These are phyloP conservation scores for Polyporus tsugae DNA, from an alignment of 1,284 basidiomycete species.

Conservation along the genomic window DNA sequence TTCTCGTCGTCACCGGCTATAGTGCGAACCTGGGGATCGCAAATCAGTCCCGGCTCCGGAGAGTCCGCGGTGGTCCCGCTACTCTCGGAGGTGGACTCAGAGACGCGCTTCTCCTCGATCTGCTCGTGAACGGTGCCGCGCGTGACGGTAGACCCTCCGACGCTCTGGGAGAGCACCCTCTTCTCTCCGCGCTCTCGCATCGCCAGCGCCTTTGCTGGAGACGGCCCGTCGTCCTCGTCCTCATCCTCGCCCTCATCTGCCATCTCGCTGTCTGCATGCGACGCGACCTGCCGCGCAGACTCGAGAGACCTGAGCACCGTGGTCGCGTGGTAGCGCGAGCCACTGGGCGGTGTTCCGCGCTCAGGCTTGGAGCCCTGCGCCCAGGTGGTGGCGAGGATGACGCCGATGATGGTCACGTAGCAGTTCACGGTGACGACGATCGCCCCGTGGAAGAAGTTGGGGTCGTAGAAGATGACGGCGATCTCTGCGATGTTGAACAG, in stretches of 20 bases:
- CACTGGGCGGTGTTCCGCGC: not conserved
- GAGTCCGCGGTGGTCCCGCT: not conserved
- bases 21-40: not conserved
- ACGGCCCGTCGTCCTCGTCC: not conserved
- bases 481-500: conserved; percentile 39
- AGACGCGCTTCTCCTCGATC: conserved; percentile 1
- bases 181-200: not conserved
- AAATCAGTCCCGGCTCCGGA: not conserved
- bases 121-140: not conserved
- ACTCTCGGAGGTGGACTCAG: not conserved
- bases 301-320: not conserved
- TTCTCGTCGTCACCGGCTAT: not conserved
- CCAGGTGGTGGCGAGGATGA: conserved; percentile 7
- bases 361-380: conserved; percentile 1
- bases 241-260: not conserved
- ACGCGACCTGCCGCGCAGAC: not conserved
- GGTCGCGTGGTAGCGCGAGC: not conserved
- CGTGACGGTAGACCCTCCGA: not conserved
- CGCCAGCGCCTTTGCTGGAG: not conserved
- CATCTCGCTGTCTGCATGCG: not conserved
- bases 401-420: conserved; percentile 10
- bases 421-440: conserved; percentile 6
- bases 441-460: conserved; percentile 19
- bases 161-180: not conserved
- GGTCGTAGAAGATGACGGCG: conserved; percentile 25